Percentiles rank a stretch among this genome's conserved stretches.
Conservation (phyloP, 257 asterid species). For the Gynochthodes officinalis region DNA sequence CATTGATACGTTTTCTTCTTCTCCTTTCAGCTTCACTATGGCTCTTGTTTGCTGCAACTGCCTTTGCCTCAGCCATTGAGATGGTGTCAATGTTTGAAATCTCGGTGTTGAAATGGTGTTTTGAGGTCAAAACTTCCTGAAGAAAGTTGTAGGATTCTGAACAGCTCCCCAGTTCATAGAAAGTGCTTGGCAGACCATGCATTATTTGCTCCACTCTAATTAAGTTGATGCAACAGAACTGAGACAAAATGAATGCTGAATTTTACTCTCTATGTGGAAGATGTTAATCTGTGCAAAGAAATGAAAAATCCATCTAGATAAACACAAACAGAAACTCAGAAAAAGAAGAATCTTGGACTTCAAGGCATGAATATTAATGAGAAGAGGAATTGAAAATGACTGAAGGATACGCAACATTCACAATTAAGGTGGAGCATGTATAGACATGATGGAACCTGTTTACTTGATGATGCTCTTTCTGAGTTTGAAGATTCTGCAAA, state of each 20-base stretch:
- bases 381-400: neutral
- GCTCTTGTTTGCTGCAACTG: constrained; percentile 66
- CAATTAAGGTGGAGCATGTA: constrained; percentile 2
- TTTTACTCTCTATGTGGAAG: neutral
- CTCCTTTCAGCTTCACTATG: constrained; percentile 94
- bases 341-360: constrained; percentile 18
- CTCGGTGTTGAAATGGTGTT: constrained; percentile 23
- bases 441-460: constrained; percentile 10
- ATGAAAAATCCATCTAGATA: neutral
- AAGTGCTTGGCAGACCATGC: constrained; percentile 43
- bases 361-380: constrained; percentile 7
- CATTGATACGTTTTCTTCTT: constrained; percentile 78
- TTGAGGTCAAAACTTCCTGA: constrained; percentile 28
- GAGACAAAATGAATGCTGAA: neutral
- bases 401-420: neutral
- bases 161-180: constrained; percentile 47
- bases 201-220: constrained; percentile 26
- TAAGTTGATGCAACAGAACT: neutral
- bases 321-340: neutral
- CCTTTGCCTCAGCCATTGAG: constrained; percentile 74
- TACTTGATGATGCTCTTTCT: neutral
- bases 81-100: constrained; percentile 38
- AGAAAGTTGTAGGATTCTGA: constrained; percentile 44
- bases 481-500: constrained; percentile 21
- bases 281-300: constrained; percentile 7